Conservation (phyloP, 2,329 filamentous ascomycete genomes). For the Colletotrichum sp. region DNA sequence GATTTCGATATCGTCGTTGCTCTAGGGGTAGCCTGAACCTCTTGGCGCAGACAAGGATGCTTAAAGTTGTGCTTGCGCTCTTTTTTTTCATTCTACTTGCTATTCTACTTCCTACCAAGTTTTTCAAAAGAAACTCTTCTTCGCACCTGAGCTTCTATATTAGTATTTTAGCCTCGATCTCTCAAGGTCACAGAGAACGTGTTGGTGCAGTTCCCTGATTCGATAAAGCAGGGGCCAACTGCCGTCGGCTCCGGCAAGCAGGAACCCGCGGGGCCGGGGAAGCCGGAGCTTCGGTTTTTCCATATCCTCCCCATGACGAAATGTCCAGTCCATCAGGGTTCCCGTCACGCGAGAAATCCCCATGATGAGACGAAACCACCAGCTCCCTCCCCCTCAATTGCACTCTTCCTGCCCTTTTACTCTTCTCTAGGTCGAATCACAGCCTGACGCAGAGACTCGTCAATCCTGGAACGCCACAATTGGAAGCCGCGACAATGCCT, state of each 20-base stretch:
- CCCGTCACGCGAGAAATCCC: conserved; percentile 10
- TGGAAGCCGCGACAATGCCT: conserved; percentile 11
- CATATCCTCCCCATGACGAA: neutral
- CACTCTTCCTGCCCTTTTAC: neutral
- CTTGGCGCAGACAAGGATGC: neutral
- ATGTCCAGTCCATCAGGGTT: conserved; percentile 14
- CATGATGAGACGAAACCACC: conserved; percentile 13
- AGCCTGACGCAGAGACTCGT: too few species aligned
- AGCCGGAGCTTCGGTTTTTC: conserved; percentile 15
- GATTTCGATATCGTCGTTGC: neutral
- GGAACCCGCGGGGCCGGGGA: neutral
- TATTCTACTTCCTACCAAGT: neutral
- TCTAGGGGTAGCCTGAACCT: neutral
- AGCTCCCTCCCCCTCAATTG: neutral
- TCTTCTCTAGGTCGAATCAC: neutral
- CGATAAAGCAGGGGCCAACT: neutral
- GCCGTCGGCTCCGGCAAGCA: neutral
- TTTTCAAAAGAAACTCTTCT: neutral
- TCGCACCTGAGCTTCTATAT: neutral
- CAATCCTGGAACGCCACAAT: neutral
- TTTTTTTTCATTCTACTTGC: neutral
- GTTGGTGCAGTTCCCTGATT: neutral
- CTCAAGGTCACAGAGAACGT: neutral
- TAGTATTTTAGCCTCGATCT: neutral
- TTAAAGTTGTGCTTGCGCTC: neutral